Evolutionary conservation across 371 early-diverging fungal genomes (phyloP), one percentile per base, ranked within the genome.

Genomic region (Lichtheimia hyalospora): DNA sequence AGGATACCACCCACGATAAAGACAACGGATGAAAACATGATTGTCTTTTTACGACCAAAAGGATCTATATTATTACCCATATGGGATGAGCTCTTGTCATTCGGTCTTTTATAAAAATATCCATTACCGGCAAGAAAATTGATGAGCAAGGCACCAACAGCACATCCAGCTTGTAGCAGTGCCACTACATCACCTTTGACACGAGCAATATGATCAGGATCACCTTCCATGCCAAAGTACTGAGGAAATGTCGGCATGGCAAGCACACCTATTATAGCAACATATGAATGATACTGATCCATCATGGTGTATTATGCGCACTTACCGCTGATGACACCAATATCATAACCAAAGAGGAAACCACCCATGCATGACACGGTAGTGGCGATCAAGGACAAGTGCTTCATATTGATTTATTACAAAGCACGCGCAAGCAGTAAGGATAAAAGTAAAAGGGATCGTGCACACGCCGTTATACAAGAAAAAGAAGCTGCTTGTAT

Each of bases 341-440:
- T 63, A 48, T 79, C 79, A 71, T 79, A 79, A 43, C 79, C 79
- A 49, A 79, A 79, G 28, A 79, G 52, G 54, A 79, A 79, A 10
- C 79, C 79, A 41, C 79, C 79, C 20, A 79, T 63, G 53, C 76
- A 79, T 18, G 79, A 67, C 10, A 79, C 61, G 2, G 66, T 49
- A 5, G 79, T 79, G 3, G 79, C 79, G n/a, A 73, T 66, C 13
- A 66, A 25, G 21, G 74, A 67, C 39, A 75, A 54, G 61, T 73
- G 60, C 49, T 70, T 72, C 78, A 78, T 77, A n/a, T 23, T 44
- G 44, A 25, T 3, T 34, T 44, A n/a, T 5, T 18, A 7, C n/a
- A 46, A 46, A 46, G 5, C 34, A 52, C 40, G 42, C 12, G 27
- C 5, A 18, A 39, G 18, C 24, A 43, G 34, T 25, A 58, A 58